A percentile compares a stretch with the other conserved stretches of the same genome.
These are phyloP conservation scores for Trypanosoma theileri DNA, from an alignment of 208 protist genomes.

Conservation along the genomic window DNA sequence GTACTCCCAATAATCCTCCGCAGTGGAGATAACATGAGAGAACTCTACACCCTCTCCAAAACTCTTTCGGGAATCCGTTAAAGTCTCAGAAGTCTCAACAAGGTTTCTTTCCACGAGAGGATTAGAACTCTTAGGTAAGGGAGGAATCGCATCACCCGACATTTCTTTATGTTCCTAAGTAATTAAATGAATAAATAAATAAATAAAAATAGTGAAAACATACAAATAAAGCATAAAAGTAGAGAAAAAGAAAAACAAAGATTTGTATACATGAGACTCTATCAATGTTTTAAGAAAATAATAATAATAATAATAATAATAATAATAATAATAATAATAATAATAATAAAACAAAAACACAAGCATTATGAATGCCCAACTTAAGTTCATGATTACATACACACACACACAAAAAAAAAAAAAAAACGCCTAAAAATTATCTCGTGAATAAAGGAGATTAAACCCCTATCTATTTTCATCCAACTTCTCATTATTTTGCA, in stretches of 20 bases:
- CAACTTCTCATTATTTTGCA: too few relatives aligned
- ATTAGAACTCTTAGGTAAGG: too few relatives aligned
- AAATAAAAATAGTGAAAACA: conserved; percentile 17
- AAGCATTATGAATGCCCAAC: too few relatives aligned
- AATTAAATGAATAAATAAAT: too few relatives aligned
- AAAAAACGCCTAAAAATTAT: background rate
- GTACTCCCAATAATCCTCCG: conserved; percentile 36
- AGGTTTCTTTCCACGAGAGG: background rate
- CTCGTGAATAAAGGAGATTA: too few relatives aligned
- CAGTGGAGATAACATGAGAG: conserved; percentile 14
- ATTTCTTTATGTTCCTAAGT: too few relatives aligned
- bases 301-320: conserved; percentile 8
- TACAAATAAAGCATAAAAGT: conserved; percentile 2
- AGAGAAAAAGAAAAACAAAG: too few relatives aligned
- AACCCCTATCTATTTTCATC: too few relatives aligned
- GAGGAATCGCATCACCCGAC: too few relatives aligned
- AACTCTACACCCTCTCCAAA: background rate
- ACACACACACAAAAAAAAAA: background rate
- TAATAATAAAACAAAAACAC: too few relatives aligned
- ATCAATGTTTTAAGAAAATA: background rate
- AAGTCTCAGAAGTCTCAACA: background rate
- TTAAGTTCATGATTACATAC: too few relatives aligned
- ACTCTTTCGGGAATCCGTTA: background rate
- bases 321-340: conserved; percentile 5
- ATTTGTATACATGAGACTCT: background rate